A percentile compares a stretch with the other conserved stretches of the same genome.
phyloP scores from a whole-genome alignment of 148 eudicot species.

The Chenopodium suecicum region DNA sequence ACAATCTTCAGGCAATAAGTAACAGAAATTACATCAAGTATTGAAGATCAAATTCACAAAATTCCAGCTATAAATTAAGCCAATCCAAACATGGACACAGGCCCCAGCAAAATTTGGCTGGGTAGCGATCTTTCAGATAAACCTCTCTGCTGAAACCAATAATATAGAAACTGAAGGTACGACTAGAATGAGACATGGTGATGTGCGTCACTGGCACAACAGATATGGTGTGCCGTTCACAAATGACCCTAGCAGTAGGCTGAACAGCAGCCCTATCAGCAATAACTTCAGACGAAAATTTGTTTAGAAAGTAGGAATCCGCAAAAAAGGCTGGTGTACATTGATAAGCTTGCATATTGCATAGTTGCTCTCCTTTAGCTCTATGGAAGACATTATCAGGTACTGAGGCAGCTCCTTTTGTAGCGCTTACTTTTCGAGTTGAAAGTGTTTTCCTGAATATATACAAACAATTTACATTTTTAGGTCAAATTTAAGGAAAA shows the following conservation, averaged over 20 bases:
- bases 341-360: constrained; percentile 94
- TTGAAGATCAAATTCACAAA: neutral
- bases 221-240: constrained; percentile 82
- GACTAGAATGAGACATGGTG: constrained; percentile 61
- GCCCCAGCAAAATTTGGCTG: constrained; percentile 93
- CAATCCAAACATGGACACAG: constrained; percentile 94
- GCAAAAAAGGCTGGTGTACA: constrained; percentile 93
- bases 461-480: neutral
- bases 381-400: constrained; percentile 97
- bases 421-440: constrained; percentile 76
- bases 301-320: constrained; percentile 85
- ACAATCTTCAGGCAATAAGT: neutral
- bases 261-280: constrained; percentile 77
- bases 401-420: constrained; percentile 93
- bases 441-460: constrained; percentile 69
- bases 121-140: constrained; percentile 83
- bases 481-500: neutral
- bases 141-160: constrained; percentile 82
- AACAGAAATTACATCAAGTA: neutral
- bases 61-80: constrained; percentile 48
- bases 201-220: constrained; percentile 95
- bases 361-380: constrained; percentile 85
- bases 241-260: constrained; percentile 70
- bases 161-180: constrained; percentile 80
- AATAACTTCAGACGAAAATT: constrained; percentile 90